Percentiles rank a stretch among this genome's conserved stretches.
phyloP scores from a whole-genome alignment of 768 basidiomycete genomes.

The Tylopilus subfusipes region DNA sequence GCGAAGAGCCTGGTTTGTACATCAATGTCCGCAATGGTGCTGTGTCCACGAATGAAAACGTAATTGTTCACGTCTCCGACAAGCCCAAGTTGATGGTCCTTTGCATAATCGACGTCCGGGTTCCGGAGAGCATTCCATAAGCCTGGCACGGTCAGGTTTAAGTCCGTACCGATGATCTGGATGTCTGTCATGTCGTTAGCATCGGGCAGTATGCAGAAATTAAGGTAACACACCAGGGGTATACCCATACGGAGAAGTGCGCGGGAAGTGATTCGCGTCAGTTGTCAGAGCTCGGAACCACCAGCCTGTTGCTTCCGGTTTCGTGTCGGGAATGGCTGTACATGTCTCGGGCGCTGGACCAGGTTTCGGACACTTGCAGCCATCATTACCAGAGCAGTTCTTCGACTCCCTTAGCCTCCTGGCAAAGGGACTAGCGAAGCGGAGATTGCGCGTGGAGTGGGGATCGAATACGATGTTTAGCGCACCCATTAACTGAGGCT shows the following conservation, averaged over 20 bases:
- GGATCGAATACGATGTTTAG: constrained; percentile 11
- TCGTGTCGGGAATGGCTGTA: constrained; percentile 5
- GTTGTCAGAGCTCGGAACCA: constrained; percentile 4
- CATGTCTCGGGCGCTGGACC: neutral
- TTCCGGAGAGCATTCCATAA: neutral
- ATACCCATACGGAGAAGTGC: neutral
- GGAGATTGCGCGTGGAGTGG: constrained; percentile 11
- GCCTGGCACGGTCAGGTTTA: neutral
- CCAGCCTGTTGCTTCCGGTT: constrained; percentile 11
- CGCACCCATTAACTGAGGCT: constrained; percentile 4
- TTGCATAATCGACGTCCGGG: constrained; percentile 1
- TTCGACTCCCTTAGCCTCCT: neutral
- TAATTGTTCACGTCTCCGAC: constrained; percentile 7
- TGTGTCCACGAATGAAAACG: constrained; percentile 11
- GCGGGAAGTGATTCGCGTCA: constrained; percentile 5
- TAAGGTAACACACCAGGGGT: neutral
- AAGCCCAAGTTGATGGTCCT: neutral
- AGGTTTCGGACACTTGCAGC: neutral
- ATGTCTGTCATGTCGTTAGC: neutral
- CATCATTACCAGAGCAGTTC: neutral
- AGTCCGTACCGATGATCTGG: constrained; percentile 4
- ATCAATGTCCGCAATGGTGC: constrained; percentile 7
- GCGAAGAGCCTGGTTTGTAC: constrained; percentile 4
- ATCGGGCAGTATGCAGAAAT: no score
- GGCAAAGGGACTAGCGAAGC: constrained; percentile 8